These are phyloP conservation scores for Solanum acaule DNA, from an alignment of 257 asterid species.

Conservation along the genomic window DNA sequence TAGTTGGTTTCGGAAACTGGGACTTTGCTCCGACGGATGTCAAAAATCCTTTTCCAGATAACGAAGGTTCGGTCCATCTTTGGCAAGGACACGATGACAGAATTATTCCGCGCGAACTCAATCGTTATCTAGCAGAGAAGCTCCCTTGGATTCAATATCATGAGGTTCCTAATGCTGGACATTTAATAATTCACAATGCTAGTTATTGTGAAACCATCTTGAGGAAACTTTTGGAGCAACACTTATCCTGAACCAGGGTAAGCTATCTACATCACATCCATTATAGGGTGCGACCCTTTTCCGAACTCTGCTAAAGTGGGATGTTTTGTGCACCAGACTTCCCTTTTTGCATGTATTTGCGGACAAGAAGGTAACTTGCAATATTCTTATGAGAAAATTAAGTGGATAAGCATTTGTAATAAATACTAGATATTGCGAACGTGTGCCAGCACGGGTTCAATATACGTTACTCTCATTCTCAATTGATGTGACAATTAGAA, in stretches of 20 bases:
- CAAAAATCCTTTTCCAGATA: slow-evolving; percentile 48
- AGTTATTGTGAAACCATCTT: slow-evolving; percentile 44
- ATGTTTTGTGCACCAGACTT: not conserved
- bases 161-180: slow-evolving; percentile 65
- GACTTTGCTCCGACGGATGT: slow-evolving; percentile 54
- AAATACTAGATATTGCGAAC: not conserved
- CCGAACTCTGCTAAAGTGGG: not conserved
- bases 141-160: slow-evolving; percentile 75
- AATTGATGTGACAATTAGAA: not conserved
- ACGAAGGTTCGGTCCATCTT: slow-evolving; percentile 58
- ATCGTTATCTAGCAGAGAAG: slow-evolving; percentile 30
- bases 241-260: not conserved
- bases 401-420: not conserved
- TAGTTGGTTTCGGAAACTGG: slow-evolving; percentile 45
- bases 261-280: not conserved
- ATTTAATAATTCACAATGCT: slow-evolving; percentile 35
- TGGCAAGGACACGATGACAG: slow-evolving; percentile 76
- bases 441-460: not conserved
- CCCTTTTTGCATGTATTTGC: not conserved
- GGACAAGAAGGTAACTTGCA: not conserved
- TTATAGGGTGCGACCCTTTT: not conserved
- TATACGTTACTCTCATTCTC: not conserved
- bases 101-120: slow-evolving; percentile 32
- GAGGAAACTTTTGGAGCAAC: slow-evolving; percentile 20
- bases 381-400: not conserved